phyloP scores from a whole-genome alignment of 495 filamentous ascomycete genomes.

The Ramalina intermedia region DNA sequence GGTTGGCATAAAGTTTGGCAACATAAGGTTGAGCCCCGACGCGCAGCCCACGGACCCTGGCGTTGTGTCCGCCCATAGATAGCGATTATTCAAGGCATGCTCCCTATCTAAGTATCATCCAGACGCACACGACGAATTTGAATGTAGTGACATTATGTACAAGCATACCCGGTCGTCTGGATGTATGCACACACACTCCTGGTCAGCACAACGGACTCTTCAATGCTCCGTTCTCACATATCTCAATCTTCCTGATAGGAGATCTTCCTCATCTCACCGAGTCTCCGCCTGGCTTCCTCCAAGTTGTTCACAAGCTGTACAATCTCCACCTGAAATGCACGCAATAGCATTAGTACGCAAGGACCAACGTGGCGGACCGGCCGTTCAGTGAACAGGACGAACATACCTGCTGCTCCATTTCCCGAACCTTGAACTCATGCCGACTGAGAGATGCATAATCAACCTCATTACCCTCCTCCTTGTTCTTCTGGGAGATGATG shows the following conservation, averaged over 20 bases:
- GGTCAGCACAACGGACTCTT: too few species aligned
- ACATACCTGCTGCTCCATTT: slow-evolving; percentile 98
- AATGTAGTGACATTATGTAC: too few species aligned
- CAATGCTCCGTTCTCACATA: slow-evolving; percentile 1
- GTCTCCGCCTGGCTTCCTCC: slow-evolving; percentile 59
- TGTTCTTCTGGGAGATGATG: slow-evolving; percentile 76
- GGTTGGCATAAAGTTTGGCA: too few species aligned
- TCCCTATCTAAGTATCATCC: too few species aligned
- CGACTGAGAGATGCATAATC: slow-evolving; percentile 77
- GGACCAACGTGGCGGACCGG: background rate
- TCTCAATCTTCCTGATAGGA: slow-evolving; percentile 74
- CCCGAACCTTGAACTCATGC: slow-evolving; percentile 93
- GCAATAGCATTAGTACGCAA: slow-evolving; percentile 9
- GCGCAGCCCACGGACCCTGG: too few species aligned
- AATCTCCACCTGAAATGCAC: slow-evolving; percentile 66
- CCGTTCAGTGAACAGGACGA: background rate
- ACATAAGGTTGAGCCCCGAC: too few species aligned
- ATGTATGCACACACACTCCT: too few species aligned
- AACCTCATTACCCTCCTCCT: slow-evolving; percentile 63
- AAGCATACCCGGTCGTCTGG: too few species aligned
- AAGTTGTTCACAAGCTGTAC: slow-evolving; percentile 86
- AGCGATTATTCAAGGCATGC: too few species aligned
- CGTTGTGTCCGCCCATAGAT: too few species aligned
- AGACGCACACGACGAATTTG: too few species aligned
- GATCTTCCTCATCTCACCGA: slow-evolving; percentile 98